Evolutionary conservation across 2,329 filamentous ascomycete genomes (phyloP), one percentile per base, ranked within the genome.

Genomic region (Tympanopsis confertula): DNA sequence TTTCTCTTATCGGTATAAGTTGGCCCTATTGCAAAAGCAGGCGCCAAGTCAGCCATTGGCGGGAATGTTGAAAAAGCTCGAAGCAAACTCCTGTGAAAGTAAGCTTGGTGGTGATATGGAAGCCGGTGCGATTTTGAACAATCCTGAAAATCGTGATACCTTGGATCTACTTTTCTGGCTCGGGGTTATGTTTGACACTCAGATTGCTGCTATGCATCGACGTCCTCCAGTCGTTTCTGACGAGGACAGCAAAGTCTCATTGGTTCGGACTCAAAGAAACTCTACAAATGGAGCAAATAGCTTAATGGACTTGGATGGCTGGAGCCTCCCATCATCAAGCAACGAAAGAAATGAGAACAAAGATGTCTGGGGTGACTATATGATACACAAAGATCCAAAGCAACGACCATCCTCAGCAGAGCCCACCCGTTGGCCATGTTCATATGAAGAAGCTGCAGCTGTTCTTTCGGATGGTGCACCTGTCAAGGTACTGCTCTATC

Each of bases 1-100:
- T 14, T 61, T 61, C 30, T 44, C 41, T 5, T 47, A 48, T 33
- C 44, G 47, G 4, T 44, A 49, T 38, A 51, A 50, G 37, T 44
- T 51, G 19, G 41, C 41, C 1, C 35, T 42, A 15, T 26, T 44
- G 2, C 42, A 45, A 24, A 44, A n/a, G 24, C 24, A 28, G 24
- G 10, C 24, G 24, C 24, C 24, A n/a, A n/a, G n/a, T 10, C 24
- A 28, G 24, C n/a, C n/a, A n/a, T n/a, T n/a, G n/a, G n/a, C n/a
- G n/a, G n/a, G n/a, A n/a, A n/a, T n/a, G n/a, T n/a, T n/a, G n/a
- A n/a, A n/a, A n/a, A n/a, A n/a, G n/a, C n/a, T n/a, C n/a, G n/a
- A n/a, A n/a, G n/a, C n/a, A n/a, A n/a, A n/a, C n/a, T n/a, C n/a
- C n/a, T n/a, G n/a, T n/a, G n/a, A n/a, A n/a, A n/a, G n/a, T n/a